Base-by-base conservation (phyloP, 2,329 filamentous ascomycete genomes). In the Sporothrix pseudoabietina region DNA sequence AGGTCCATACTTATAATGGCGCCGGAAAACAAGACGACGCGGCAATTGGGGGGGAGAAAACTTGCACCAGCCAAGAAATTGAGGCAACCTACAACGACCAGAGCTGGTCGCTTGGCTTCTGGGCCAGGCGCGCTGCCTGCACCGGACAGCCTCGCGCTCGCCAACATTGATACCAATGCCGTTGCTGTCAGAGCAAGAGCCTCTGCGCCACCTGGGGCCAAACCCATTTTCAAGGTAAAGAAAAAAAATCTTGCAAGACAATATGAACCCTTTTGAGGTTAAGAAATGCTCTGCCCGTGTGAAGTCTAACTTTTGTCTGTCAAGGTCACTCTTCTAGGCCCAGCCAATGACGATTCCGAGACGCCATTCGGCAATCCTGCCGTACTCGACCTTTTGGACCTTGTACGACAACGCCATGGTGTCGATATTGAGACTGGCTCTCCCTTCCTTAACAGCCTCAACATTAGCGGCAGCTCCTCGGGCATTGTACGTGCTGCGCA, bases 1-100 rank as follows among this genome's bases (percentile, higher is more conserved):
- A 32, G 14, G 41, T 92, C 93, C 88, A 94, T 71, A 26, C 91
- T 93, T 79, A 94, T 94, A 0, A 97, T 70, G 68, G 57, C 72
- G 14, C 32, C 94, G 0, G 78, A 82, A 19, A 83, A 84, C 75
- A 97, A 94, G 83, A 87, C 89, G 0, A 79, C 80, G 16, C 79
- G 81, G 14, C 97, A 97, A 82, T 85, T 84, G 63, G 80, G 83
- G 32, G 52, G n/a, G 12, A 70, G 10, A 47, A 52, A n/a, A 30
- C 14, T 12, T 19, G 22, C 44, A n/a, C 19, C 35, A 7, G 22
- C 35, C 22, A 41, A 22, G 9, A 70, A 47, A 44, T 2, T 12
- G n/a, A 59, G 19, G 22, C 68, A 70, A 14, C 22, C n/a, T 10
- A 4, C 35, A 7, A 19, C 52, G 9, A 19, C 16, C 35, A 32